Percentiles rank a stretch among this genome's conserved stretches.
These are phyloP conservation scores for Boletellus ananas DNA, from an alignment of 768 basidiomycete species.

Conservation along the genomic window DNA sequence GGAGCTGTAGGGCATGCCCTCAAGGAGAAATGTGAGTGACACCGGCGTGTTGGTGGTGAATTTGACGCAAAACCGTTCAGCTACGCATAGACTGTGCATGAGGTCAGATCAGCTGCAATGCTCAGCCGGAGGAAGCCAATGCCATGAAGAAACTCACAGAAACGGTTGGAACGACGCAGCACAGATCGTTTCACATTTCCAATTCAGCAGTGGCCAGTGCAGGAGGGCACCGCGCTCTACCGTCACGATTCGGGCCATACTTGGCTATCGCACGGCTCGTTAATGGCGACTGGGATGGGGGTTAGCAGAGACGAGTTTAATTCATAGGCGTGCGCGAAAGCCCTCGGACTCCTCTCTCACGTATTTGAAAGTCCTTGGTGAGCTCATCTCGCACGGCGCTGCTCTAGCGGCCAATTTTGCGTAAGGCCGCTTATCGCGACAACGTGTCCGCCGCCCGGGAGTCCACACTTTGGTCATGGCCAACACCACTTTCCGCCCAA, in stretches of 20 bases:
- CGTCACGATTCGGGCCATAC: constrained; percentile 9
- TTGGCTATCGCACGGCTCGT: neutral
- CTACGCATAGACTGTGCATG: neutral
- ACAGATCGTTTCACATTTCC: constrained; percentile 22
- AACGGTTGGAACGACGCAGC: constrained; percentile 1
- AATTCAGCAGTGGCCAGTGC: constrained; percentile 12
- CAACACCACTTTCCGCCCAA: constrained; percentile 1
- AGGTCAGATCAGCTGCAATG: constrained; percentile 6
- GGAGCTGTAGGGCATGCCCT: neutral
- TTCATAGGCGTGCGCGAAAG: constrained; percentile 10
- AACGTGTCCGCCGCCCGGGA: constrained; percentile 13
- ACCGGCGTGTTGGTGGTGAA: neutral
- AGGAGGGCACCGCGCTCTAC: constrained; percentile 2
- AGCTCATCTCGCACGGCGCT: constrained; percentile 6
- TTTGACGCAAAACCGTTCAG: neutral
- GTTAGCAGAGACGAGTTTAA: neutral
- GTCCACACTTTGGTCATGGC: constrained; percentile 5
- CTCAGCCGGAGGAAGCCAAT: constrained; percentile 6
- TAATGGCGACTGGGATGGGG: neutral
- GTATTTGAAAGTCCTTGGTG: constrained; percentile 18
- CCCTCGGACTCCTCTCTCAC: constrained; percentile 16
- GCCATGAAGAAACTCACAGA: constrained; percentile 2
- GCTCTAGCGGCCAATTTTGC: constrained; percentile 9
- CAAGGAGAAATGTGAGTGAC: constrained; percentile 8
- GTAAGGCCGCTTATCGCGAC: constrained; percentile 10